A percentile compares a stretch with the other conserved stretches of the same genome.
These are phyloP conservation scores for Nigrospora sphaerica DNA, from an alignment of 2,329 filamentous ascomycete species.

Conservation along the genomic window DNA sequence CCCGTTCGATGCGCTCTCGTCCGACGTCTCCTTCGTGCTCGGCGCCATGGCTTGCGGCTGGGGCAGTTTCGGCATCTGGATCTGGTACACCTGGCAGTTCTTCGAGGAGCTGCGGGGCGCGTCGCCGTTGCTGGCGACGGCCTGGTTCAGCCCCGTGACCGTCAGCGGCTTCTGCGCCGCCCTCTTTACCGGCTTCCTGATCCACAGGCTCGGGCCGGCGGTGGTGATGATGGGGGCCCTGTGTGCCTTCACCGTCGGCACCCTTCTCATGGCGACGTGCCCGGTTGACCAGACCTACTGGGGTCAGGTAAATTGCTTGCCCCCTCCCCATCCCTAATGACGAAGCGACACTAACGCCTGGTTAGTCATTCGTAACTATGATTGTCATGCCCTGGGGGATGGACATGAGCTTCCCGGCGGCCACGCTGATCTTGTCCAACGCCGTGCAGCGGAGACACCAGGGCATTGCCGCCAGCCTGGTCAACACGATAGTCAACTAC, in stretches of 20 bases:
- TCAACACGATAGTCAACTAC: slow-evolving; percentile 52
- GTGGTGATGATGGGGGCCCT: slow-evolving; percentile 16
- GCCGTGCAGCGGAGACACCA: slow-evolving; percentile 19
- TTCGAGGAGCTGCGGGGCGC: slow-evolving; percentile 32
- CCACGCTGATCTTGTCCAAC: slow-evolving; percentile 43
- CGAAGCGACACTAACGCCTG: background rate
- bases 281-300: slow-evolving; percentile 44
- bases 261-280: slow-evolving; percentile 18
- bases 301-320: slow-evolving; percentile 27
- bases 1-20: slow-evolving; percentile 42
- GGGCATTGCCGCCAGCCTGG: slow-evolving; percentile 31
- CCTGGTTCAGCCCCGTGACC: slow-evolving; percentile 19
- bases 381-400: slow-evolving; percentile 42
- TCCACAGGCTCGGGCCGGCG: slow-evolving; percentile 22
- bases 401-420: slow-evolving; percentile 50
- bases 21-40: slow-evolving; percentile 47
- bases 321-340: slow-evolving; percentile 5
- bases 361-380: slow-evolving; percentile 34
- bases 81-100: slow-evolving; percentile 44
- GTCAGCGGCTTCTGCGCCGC: slow-evolving; percentile 21
- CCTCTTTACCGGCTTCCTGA: slow-evolving; percentile 20
- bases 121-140: slow-evolving; percentile 23
- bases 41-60: slow-evolving; percentile 46
- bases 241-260: slow-evolving; percentile 14
- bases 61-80: slow-evolving; percentile 46